phyloP scores from a whole-genome alignment of 2,329 filamentous ascomycete genomes.

The Phyllosticta citriasiana region DNA sequence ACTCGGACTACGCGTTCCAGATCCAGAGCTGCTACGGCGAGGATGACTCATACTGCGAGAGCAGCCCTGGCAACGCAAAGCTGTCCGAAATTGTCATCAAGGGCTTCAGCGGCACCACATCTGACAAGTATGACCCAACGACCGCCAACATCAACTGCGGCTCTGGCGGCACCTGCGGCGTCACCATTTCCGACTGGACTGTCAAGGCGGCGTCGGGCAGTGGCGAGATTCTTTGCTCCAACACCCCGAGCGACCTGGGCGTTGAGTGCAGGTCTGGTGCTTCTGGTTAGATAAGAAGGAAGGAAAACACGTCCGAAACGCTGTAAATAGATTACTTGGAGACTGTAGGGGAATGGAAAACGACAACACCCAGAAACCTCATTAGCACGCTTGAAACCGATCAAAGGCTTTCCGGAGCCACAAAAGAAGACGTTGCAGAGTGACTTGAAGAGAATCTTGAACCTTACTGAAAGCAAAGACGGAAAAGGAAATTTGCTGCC shows the following conservation, averaged over 20 bases:
- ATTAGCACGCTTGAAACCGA: background rate
- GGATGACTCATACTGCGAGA: slow-evolving; percentile 5
- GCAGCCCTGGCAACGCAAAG: slow-evolving; percentile 1
- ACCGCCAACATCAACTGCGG: slow-evolving; percentile 9
- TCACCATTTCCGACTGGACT: slow-evolving; percentile 3
- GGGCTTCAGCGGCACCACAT: slow-evolving; percentile 47
- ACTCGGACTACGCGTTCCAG: slow-evolving; percentile 36
- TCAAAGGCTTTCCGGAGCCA: background rate
- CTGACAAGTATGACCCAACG: slow-evolving; percentile 31
- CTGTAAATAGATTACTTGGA: background rate
- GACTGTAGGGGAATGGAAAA: background rate
- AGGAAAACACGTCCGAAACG: background rate
- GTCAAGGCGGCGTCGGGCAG: slow-evolving; percentile 1
- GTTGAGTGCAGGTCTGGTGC: slow-evolving; percentile 3
- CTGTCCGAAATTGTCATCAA: slow-evolving; percentile 25
- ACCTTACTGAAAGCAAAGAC: background rate
- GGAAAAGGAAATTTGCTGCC: background rate
- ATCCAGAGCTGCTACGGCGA: slow-evolving; percentile 35
- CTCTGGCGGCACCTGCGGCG: background rate
- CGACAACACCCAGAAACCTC: background rate
- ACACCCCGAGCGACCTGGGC: slow-evolving; percentile 1
- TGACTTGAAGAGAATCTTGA: background rate
- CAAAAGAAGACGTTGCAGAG: background rate
- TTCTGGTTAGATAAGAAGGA: background rate
- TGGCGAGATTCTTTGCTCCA: slow-evolving; percentile 5